Evolutionary conservation across 371 early-diverging fungal genomes (phyloP), one percentile per base, ranked within the genome.

Genomic region (Parasitella parasitica): DNA sequence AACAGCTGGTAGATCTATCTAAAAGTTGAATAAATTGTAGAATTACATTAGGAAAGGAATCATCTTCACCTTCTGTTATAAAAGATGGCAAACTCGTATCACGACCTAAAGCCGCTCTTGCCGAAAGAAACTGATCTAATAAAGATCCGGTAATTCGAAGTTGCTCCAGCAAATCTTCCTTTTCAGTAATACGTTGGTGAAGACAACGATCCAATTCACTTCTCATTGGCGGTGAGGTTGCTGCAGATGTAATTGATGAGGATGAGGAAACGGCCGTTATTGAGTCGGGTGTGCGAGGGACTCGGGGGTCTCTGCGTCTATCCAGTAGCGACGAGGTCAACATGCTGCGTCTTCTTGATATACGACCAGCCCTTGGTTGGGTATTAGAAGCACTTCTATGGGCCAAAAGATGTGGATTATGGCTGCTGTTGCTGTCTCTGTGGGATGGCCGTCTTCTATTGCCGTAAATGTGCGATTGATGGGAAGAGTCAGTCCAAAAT

Each of bases 141-240:
- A 77, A 32, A 18, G 64, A 54, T 4, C 63, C 72, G 8, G 76
- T 76, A 24, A 69, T 60, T 56, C 71, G 66, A 16, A 73, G 54
- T 38, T 76, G 79, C 60, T 66, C 69, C 22, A 76, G 32, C 24
- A 76, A 50, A 66, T 72, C 70, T 57, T 68, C 73, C 24, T 78
- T 71, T 38, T 72, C 72, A 18, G 49, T 43, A 20, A 78, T 69
- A 34, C 73, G 57, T 13, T 63, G 67, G 4, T 72, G 69, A 30
- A 72, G 61, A 12, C 65, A 55, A 11, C 67, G 62, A 49, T 77
- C 75, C 6, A 72, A 55, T 56, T 67, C 70, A 39, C 51, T 57
- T 32, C 54, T 53, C 16, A 59, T 30, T 24, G 64, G 52, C 7
- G 48, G 63, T 11, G 61, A 63, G 15, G 54, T 26, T 43, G 60